Evolutionary conservation across 331 rosid genomes (phyloP), one percentile per base, ranked within the genome.

Genomic region (Malus hybrid): DNA sequence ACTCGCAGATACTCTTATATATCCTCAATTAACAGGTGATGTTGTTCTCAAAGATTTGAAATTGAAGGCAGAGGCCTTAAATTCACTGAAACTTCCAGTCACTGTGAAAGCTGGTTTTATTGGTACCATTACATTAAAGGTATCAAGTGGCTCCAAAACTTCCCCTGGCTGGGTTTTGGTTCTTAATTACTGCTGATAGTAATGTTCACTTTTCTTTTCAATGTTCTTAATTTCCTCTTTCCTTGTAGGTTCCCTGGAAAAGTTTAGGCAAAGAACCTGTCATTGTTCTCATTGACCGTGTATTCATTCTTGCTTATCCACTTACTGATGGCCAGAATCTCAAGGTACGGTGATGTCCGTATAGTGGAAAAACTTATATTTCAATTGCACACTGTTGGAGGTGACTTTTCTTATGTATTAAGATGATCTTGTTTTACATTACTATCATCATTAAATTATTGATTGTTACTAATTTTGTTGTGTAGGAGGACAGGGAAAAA

Each of bases 221-320:
- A 22, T 67, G 20, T 48, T 62, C 79, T 83, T 31, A 66, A 65
- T 34, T 28, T 24, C 42, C 22, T 65, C 6, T 74, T 73, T 71
- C 29, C 78, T 50, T 12, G 10, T 71, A 94, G 99, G 99, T 94
- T 77, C 99, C 99, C n/a, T 94, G 99, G 99, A 94, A 94, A 92
- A 89, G 99, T 76, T 89, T 94, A 92, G 99, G 97, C 67, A 94
- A 94, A 86, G 97, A 94, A 87, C 99, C 97, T 12, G 99, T 94
- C 55, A 89, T 94, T 83, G 97, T 94, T 86, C 86, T 94, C 65
- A 79, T 92, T 24, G 99, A 94, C 76, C 96, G 97, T 59, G 95
- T 94, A 28, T 94, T 94, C 78, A 82, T 94, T 86, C 93, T 94
- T 75, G 97, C 97, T 59, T 90, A 90, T 78, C 99, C 99, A 72